A percentile compares a stretch with the other conserved stretches of the same genome.
These are phyloP conservation scores for Mucor saturninus DNA, from an alignment of 371 early-diverging fungal genomes.

Conservation along the genomic window DNA sequence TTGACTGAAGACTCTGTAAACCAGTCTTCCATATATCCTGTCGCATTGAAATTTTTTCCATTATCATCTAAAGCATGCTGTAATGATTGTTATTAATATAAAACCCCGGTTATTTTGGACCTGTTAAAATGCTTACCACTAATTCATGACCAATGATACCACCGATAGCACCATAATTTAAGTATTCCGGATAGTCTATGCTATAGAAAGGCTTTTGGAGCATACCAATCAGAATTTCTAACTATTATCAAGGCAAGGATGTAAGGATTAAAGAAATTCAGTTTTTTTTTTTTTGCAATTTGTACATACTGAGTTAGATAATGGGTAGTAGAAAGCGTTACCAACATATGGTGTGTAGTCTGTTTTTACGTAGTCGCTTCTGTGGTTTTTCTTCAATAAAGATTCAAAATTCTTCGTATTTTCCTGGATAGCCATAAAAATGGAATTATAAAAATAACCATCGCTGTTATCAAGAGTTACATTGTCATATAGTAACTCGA, in stretches of 20 bases:
- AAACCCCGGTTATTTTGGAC: too few species aligned
- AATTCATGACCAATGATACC: slow-evolving; percentile 63
- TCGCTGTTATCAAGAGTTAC: not conserved
- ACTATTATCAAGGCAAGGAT: slow-evolving; percentile 14
- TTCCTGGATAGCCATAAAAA: too few species aligned
- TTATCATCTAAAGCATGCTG: slow-evolving; percentile 51
- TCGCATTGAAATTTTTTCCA: slow-evolving; percentile 56
- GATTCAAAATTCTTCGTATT: not conserved
- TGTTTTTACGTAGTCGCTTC: slow-evolving; percentile 34
- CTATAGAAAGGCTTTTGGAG: slow-evolving; percentile 50
- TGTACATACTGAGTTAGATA: slow-evolving; percentile 28
- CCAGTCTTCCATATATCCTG: slow-evolving; percentile 55
- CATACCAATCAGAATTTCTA: slow-evolving; percentile 63
- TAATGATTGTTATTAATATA: not conserved
- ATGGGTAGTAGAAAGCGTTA: slow-evolving; percentile 60
- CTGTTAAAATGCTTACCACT: slow-evolving; percentile 37
- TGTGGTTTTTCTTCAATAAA: not conserved
- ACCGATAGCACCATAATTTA: slow-evolving; percentile 65
- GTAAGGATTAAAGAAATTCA: not conserved
- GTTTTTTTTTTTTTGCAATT: too few species aligned
- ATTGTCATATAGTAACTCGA: slow-evolving; percentile 48
- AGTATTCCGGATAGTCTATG: slow-evolving; percentile 44
- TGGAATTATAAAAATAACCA: not conserved
- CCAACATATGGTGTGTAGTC: slow-evolving; percentile 49
- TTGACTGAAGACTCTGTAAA: slow-evolving; percentile 57